Evolutionary conservation across 805 yeast species (phyloP), one percentile per base, ranked within the genome.

Genomic region (Jamesozyma hellenica): DNA sequence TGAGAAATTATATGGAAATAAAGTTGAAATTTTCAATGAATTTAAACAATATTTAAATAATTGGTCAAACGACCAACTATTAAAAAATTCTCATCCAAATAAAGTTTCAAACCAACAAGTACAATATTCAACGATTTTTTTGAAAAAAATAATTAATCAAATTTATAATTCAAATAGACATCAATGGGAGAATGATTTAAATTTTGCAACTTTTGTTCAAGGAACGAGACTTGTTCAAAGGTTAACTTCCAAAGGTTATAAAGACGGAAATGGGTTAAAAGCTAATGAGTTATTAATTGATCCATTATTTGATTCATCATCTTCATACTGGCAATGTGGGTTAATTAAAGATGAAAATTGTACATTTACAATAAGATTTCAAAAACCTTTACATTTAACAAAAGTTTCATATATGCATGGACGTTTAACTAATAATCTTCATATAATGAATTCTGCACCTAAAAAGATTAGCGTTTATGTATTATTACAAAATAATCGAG

Each of bases 361-460:
- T 41, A 48, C 49, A 15, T 50, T 66, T 42, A 68, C 67, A 0
- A 53, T 66, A 12, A 55, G 63, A 39, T 66, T 68, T 37, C 44
- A 55, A 9, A 62, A 64, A 29, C 70, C 72, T 8, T 45, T 67
- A 2, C 62, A 60, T 43, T 41, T 68, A 38, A 62, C 60, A 10
- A 62, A 55, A 25, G 35, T 68, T 11, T 44, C 55, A 5, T 65
- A 67, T 43, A 15, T 50, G 2, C 71, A 68, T 44, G 62, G 63
- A 9, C 49, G 66, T 27, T 60, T 60, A 23, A 47, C 53, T n/a
- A 61, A 63, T 45, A 61, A 61, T 38, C 43, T 62, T 16, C 65
- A 63, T 23, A 41, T 63, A 19, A 51, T 66, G 51, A 60, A 61
- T 28, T 62, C 71, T 5, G 65, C 68, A 9, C 72, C 72, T 4